Evolutionary conservation across 495 filamentous ascomycete species (phyloP), one percentile per base, ranked within the genome.

Genomic region (Neurospora sp.): DNA sequence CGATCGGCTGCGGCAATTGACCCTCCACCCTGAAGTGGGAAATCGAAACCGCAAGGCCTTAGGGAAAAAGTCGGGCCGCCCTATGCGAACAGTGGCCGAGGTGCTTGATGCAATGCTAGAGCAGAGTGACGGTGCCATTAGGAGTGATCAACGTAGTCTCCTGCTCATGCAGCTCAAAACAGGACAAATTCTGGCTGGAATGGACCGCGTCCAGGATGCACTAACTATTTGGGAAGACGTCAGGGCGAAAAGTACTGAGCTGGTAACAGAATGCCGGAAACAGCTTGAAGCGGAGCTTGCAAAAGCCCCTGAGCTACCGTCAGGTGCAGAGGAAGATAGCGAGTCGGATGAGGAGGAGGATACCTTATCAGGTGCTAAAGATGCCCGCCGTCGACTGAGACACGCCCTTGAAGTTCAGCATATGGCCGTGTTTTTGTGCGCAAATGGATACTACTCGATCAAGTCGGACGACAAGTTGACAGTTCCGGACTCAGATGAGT

Each of bases 51-150:
- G 91, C 22, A 86, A 86, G 71, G 88, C 88, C 0, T 82, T 97
- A 7, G 92, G 92, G 4, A 81, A 84, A 27, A 87, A 82, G 39
- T 85, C 85, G 71, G 91, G 88, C 0, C 53, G 27, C 14, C 90
- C 91, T 8, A 80, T 96, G 69, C 84, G 90, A n/a, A 95, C 94
- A 8, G 90, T 97, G 7, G 86, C 87, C 18, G 91, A 98, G 77
- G 93, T 97, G 2, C 82, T 98, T 31, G 89, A 92, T 47, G 89
- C 90, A 4, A 97, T 98, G 95, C 90, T 97, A 72, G 94, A 97
- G 35, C 87, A 93, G 71, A 92, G 90, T 16, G 90, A 94, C 38
- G 81, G 83, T 22, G 75, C 81, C 3, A 86, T 92, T 22, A 85
- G 89, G 37, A 79, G 86, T 0, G 90, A 96, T 70, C 90, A 97